phyloP scores from a whole-genome alignment of 805 yeast genomes.

The Yamadazyma ubonensis region DNA sequence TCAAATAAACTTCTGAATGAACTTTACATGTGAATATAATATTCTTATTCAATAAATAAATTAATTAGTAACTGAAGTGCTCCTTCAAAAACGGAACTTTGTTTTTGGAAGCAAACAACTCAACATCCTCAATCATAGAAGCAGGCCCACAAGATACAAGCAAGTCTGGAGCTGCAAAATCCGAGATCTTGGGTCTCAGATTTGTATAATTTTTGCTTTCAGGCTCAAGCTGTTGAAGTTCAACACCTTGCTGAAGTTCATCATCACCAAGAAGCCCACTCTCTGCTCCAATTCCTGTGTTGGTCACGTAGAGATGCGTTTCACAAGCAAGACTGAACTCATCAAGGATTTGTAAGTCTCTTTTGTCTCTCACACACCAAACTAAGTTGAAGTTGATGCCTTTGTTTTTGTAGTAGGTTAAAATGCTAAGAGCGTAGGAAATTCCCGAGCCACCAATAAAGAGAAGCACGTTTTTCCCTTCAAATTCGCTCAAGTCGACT shows the following conservation, averaged over 20 bases:
- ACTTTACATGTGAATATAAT: background rate
- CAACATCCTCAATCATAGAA: constrained; percentile 41
- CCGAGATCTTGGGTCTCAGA: constrained; percentile 10
- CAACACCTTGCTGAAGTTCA: constrained; percentile 6
- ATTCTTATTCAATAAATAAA: background rate
- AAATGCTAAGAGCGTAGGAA: constrained; percentile 14
- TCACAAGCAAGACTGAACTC: constrained; percentile 8
- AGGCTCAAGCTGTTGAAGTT: background rate
- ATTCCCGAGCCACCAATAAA: constrained; percentile 17
- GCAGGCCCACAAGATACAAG: constrained; percentile 60
- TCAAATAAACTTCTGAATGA: no score
- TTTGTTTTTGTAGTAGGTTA: constrained; percentile 8
- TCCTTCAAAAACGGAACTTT: constrained; percentile 22
- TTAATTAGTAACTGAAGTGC: constrained; percentile 2
- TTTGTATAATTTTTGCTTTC: no score
- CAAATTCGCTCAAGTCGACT: constrained; percentile 4
- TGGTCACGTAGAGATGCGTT: constrained; percentile 5
- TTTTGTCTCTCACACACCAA: constrained; percentile 12
- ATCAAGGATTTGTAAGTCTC: constrained; percentile 10
- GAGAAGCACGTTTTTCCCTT: constrained; percentile 3
- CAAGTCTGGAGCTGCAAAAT: constrained; percentile 18
- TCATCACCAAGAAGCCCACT: constrained; percentile 2
- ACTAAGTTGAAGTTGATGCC: constrained; percentile 10
- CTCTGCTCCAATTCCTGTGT: no score
- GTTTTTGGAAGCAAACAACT: constrained; percentile 33